A percentile compares a stretch with the other conserved stretches of the same genome.
phyloP scores from a whole-genome alignment of 2,329 filamentous ascomycete genomes.

The Cordyceps javanica region DNA sequence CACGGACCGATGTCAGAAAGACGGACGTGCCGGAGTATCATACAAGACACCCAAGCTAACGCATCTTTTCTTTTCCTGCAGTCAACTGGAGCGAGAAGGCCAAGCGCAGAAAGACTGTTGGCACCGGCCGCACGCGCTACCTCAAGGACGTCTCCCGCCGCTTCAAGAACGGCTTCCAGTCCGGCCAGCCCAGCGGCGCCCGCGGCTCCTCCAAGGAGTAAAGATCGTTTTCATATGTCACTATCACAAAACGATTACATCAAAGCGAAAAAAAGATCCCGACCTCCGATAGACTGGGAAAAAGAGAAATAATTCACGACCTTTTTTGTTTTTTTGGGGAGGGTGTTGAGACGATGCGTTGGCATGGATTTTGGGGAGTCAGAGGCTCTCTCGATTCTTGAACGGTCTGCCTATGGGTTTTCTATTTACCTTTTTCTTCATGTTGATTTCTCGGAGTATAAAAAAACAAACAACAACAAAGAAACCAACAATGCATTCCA shows the following conservation, averaged over 20 bases:
- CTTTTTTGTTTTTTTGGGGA: not conserved
- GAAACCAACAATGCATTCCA: too few relatives aligned
- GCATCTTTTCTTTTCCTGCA: slow-evolving; percentile 36
- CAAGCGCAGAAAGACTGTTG: slow-evolving; percentile 99
- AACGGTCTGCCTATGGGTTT: not conserved
- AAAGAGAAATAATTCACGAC: slow-evolving; percentile 13
- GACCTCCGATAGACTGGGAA: slow-evolving; percentile 17
- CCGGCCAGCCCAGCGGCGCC: slow-evolving; percentile 77
- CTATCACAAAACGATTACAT: not conserved
- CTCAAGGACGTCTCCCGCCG: slow-evolving; percentile 86
- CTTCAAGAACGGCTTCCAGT: slow-evolving; percentile 98
- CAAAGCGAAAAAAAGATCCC: not conserved
- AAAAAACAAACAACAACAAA: slow-evolving; percentile 11
- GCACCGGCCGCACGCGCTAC: slow-evolving; percentile 92
- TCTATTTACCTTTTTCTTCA: slow-evolving; percentile 2
- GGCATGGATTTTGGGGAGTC: not conserved
- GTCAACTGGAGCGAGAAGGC: slow-evolving; percentile 99
- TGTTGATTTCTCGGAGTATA: slow-evolving; percentile 12
- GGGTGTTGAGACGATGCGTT: not conserved
- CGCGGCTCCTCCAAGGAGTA: slow-evolving; percentile 49
- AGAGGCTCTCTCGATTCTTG: not conserved
- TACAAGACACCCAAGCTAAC: not conserved
- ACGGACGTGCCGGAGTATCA: not conserved
- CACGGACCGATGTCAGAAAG: not conserved
- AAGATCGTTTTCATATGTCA: slow-evolving; percentile 10